Conservation (phyloP, 768 basidiomycete species). For the Cyclocybe aegerita region DNA sequence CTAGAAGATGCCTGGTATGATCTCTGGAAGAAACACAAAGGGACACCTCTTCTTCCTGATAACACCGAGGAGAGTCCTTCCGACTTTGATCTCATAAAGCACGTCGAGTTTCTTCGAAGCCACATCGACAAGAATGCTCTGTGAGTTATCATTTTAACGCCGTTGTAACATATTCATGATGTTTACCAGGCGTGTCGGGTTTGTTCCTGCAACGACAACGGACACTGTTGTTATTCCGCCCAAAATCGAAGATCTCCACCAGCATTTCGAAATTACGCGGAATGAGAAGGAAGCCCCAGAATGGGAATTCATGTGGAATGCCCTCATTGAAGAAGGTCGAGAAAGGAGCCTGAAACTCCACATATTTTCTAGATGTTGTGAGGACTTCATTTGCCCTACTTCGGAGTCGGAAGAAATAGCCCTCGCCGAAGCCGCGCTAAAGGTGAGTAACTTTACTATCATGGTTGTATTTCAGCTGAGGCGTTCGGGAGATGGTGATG, state of each 20-base stretch:
- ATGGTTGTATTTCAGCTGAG: neutral
- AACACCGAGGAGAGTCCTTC: constrained; percentile 62
- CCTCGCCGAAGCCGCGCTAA: constrained; percentile 69
- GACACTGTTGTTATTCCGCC: constrained; percentile 35
- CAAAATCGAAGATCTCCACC: constrained; percentile 41
- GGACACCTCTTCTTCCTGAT: constrained; percentile 68
- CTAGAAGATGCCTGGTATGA: constrained; percentile 82
- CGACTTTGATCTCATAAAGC: constrained; percentile 80
- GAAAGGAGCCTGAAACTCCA: constrained; percentile 66
- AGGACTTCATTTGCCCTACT: constrained; percentile 33
- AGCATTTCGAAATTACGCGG: constrained; percentile 52
- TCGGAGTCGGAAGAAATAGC: constrained; percentile 38
- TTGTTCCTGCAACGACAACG: constrained; percentile 43
- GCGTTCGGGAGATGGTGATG: constrained; percentile 69
- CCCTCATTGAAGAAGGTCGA: constrained; percentile 69
- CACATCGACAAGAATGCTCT: constrained; percentile 85
- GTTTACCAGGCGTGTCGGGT: constrained; percentile 61
- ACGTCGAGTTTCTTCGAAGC: constrained; percentile 76
- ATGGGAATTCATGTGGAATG: constrained; percentile 79
- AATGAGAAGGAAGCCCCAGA: constrained; percentile 37
- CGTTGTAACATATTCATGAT: constrained; percentile 14
- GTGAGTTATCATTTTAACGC: constrained; percentile 45
- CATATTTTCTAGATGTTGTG: constrained; percentile 47
- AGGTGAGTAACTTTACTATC: constrained; percentile 40
- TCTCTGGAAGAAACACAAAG: constrained; percentile 72